phyloP scores from a whole-genome alignment of 345 rosid species.

The Geranium rotundifolium region DNA sequence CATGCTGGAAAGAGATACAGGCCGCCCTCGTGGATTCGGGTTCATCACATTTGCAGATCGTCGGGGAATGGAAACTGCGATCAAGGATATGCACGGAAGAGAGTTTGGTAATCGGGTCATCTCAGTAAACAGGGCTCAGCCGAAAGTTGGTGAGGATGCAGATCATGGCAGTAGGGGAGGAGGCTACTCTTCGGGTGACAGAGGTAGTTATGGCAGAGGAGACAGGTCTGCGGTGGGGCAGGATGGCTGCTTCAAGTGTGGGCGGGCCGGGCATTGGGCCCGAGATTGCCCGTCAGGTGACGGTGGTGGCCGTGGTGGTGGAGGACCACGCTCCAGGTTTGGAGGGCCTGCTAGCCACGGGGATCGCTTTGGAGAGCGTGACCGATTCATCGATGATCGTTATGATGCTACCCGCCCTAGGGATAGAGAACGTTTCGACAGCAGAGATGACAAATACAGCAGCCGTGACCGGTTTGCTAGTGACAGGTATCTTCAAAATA shows the following conservation, averaged over 20 bases:
- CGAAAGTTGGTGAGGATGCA: conserved; percentile 67
- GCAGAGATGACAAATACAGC: conserved; percentile 54
- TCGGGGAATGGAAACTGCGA: conserved; percentile 91
- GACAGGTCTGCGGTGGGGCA: conserved; percentile 56
- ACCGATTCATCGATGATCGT: conserved; percentile 81
- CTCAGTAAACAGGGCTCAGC: conserved; percentile 97
- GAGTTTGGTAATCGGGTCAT: conserved; percentile 80
- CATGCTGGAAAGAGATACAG: conserved; percentile 92
- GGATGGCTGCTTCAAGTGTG: conserved; percentile 96
- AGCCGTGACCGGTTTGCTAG: conserved; percentile 58
- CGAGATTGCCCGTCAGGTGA: conserved; percentile 87
- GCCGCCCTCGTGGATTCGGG: conserved; percentile 96
- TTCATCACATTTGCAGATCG: conserved; percentile 88
- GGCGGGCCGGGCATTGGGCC: conserved; percentile 95
- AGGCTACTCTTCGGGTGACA: conserved; percentile 61
- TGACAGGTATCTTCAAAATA: conserved; percentile 48
- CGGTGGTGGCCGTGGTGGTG: conserved; percentile 73
- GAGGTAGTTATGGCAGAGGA: conserved; percentile 57
- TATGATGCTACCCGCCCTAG: conserved; percentile 80
- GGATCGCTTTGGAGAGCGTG: conserved; percentile 74
- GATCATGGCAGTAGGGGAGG: conserved; percentile 80
- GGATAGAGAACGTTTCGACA: conserved; percentile 74
- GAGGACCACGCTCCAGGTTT: conserved; percentile 62
- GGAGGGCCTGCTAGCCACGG: conserved; percentile 63
- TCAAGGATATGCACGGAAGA: conserved; percentile 91